Conservation (phyloP, 2,329 filamentous ascomycete genomes). For the Emergomyces africanus region DNA sequence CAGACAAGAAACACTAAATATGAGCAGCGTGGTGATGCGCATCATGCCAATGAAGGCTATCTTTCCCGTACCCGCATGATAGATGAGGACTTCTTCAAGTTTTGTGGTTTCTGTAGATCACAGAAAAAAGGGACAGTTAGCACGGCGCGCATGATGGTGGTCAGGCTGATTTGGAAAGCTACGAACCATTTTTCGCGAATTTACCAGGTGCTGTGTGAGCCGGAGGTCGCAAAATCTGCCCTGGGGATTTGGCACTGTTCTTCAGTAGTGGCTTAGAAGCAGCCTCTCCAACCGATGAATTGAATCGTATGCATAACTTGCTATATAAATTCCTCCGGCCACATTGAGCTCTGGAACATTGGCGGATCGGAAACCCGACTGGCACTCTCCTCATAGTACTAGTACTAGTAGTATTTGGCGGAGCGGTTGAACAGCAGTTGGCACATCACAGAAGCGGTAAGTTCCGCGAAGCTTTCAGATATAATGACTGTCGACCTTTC, state of each 20-base stretch:
- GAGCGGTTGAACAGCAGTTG: neutral
- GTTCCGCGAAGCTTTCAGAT: neutral
- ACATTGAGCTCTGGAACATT: neutral
- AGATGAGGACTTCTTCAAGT: conserved; percentile 49
- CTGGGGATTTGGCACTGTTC: neutral
- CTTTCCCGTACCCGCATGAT: conserved; percentile 57
- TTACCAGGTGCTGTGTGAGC: conserved; percentile 9
- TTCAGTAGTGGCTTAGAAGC: conserved; percentile 8
- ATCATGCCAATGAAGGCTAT: conserved; percentile 56
- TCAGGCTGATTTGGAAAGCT: neutral
- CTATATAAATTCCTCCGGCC: neutral
- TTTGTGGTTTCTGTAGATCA: conserved; percentile 16
- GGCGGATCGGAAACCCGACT: neutral
- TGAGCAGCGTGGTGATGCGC: conserved; percentile 58
- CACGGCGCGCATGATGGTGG: conserved; percentile 5
- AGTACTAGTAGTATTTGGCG: neutral
- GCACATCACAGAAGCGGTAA: neutral
- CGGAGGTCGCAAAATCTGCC: conserved; percentile 11
- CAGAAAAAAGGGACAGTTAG: neutral
- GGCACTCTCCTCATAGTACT: neutral
- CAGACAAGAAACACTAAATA: conserved; percentile 53
- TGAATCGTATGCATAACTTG: neutral
- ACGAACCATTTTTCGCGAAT: conserved; percentile 3
- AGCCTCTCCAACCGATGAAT: conserved; percentile 13
- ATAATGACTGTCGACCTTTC: neutral